Base-by-base conservation (phyloP, 768 basidiomycete genomes). In the Termitomyces bulborhizus region DNA sequence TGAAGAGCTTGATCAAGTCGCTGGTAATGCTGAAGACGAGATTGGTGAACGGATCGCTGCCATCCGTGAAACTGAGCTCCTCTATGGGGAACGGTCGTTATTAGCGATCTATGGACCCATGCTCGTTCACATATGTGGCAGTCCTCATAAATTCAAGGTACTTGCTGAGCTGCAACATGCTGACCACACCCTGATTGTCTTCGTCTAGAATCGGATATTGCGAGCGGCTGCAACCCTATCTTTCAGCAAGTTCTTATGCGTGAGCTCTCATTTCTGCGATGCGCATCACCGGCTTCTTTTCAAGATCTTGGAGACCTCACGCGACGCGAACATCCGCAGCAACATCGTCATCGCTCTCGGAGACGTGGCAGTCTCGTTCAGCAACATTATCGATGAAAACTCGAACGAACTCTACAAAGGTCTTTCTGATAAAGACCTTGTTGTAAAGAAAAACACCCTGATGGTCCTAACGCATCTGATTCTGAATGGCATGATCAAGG, bases 401-500 rank as follows among this genome's bases (percentile, higher is more conserved):
- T 92, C 88, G 72, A 89, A 93, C 63, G 90, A 94, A 62, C 76
- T 99, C 2, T 99, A 98, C 76, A 89, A 88, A 65, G 96, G 96
- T 2, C 81, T 98, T 36, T 88, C 90, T 11, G 97, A 99, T 68
- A 75, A 74, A 40, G 83, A 96, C 62, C 71, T 92, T 9, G 82
- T 88, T 40, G 96, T 99, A 60, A 99, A 98, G 84, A 98, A 98
- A 79, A 98, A 98, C 72, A 97, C 96, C 36, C 80, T 99, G 44
- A 98, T 98, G 96, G 97, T 98, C 31, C 77, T 98, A 54, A 96
- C 94, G 11, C 93, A 98, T 68, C 73, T 99, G 57, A 98, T 98
- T 66, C 73, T 99, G 58, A 98, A 98, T 63, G 96, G 96, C 2
- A 98, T 98, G 97, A 90, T 99, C 79, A 99, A 98, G 71, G 95